These are phyloP conservation scores for Aspergillus eucalypticola DNA, from an alignment of 2,329 filamentous ascomycete genomes.

Conservation along the genomic window DNA sequence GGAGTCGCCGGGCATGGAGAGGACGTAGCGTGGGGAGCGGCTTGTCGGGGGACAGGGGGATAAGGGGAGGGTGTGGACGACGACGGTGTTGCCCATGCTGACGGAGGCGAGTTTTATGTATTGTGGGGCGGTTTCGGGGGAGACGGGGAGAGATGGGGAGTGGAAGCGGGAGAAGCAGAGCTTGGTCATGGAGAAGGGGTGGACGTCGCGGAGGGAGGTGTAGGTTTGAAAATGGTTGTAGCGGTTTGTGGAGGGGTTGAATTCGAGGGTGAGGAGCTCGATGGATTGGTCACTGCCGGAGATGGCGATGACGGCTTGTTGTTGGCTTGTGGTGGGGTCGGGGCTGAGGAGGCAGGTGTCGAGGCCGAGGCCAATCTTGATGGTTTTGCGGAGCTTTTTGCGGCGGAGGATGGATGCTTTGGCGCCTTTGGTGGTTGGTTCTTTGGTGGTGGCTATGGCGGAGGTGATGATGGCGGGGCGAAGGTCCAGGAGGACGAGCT, in stretches of 20 bases:
- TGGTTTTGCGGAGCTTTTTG: constrained; percentile 64
- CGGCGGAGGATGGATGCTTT: constrained; percentile 50
- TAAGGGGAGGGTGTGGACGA: constrained; percentile 77
- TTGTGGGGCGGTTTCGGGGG: constrained; percentile 52
- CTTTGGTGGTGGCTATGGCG: background rate
- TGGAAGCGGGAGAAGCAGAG: constrained; percentile 54
- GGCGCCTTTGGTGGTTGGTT: background rate
- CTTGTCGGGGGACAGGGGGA: constrained; percentile 45
- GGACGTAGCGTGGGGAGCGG: constrained; percentile 65
- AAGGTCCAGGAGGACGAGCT: constrained; percentile 52
- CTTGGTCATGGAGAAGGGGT: constrained; percentile 61
- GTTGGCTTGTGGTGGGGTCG: constrained; percentile 63
- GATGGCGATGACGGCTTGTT: constrained; percentile 78
- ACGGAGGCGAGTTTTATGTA: constrained; percentile 78
- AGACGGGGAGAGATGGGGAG: constrained; percentile 52
- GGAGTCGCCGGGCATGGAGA: constrained; percentile 61
- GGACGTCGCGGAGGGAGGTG: constrained; percentile 56
- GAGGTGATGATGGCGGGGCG: constrained; percentile 18
- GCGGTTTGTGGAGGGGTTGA: constrained; percentile 43
- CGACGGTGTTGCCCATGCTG: constrained; percentile 75
- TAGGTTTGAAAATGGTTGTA: constrained; percentile 53
- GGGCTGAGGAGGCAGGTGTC: constrained; percentile 67
- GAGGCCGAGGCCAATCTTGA: constrained; percentile 75
- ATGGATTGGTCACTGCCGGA: constrained; percentile 79
- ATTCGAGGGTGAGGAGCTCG: constrained; percentile 74